Conservation (phyloP, 768 basidiomycete genomes). For the Panellus pusillus region DNA sequence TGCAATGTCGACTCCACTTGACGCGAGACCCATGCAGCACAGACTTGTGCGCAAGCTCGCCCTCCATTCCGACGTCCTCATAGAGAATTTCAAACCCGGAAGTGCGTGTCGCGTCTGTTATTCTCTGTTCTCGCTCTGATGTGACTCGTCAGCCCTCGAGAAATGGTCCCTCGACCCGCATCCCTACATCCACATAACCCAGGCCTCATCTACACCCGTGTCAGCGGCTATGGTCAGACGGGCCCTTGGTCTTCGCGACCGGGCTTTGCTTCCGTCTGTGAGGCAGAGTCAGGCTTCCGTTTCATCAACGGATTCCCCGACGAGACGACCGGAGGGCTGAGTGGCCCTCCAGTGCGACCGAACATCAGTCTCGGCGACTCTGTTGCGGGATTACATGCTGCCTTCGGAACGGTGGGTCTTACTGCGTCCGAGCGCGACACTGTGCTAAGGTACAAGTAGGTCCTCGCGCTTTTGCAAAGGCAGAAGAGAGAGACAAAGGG, state of each 20-base stretch:
- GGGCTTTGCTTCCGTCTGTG: conserved; percentile 74
- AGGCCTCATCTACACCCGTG: conserved; percentile 86
- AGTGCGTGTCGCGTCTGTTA: conserved; percentile 41
- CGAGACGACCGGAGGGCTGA: conserved; percentile 48
- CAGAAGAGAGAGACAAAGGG: conserved; percentile 33
- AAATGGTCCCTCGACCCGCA: conserved; percentile 63
- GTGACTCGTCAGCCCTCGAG: conserved; percentile 51
- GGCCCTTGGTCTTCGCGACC: conserved; percentile 72
- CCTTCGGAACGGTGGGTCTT: conserved; percentile 64
- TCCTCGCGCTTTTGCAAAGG: conserved; percentile 57
- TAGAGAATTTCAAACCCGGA: conserved; percentile 77
- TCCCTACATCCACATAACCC: conserved; percentile 74
- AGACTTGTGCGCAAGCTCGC: conserved; percentile 66
- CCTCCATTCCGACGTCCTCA: conserved; percentile 60
- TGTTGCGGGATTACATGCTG: conserved; percentile 69
- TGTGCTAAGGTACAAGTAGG: conserved; percentile 34
- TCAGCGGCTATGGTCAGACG: conserved; percentile 75
- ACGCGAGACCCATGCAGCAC: not conserved
- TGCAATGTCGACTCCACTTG: not conserved
- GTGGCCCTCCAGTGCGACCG: conserved; percentile 65
- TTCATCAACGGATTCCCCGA: conserved; percentile 71
- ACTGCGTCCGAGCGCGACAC: not conserved
- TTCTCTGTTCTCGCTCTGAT: not conserved
- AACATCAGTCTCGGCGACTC: conserved; percentile 76
- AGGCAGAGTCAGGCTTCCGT: conserved; percentile 73